phyloP scores from a whole-genome alignment of 306 rosid genomes.

The Malus sieversii region DNA sequence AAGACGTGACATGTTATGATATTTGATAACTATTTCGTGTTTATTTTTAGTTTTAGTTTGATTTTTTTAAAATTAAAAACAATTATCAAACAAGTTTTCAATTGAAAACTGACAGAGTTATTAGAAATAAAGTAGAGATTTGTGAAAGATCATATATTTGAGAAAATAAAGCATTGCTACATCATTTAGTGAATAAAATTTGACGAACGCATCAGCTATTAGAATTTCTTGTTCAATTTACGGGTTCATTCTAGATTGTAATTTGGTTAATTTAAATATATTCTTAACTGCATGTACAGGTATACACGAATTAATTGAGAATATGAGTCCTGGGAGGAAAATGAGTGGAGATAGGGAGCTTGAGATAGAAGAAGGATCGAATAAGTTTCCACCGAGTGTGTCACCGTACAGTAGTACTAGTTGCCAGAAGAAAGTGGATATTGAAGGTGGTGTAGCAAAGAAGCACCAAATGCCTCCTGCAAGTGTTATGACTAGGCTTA shows the following conservation, averaged over 20 bases:
- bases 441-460: conserved; percentile 38
- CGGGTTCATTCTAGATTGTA: background rate
- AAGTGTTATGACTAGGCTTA: conserved; percentile 81
- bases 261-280: background rate
- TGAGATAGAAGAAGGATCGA: conserved; percentile 46
- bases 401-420: conserved; percentile 46
- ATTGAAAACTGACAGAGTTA: too few species aligned
- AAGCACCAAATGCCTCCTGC: conserved; percentile 81
- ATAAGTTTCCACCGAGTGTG: conserved; percentile 28
- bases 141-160: background rate
- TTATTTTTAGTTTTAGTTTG: too few species aligned
- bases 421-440: conserved; percentile 43
- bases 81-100: too few species aligned
- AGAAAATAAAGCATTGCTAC: background rate
- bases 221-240: background rate
- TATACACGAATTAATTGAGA: conserved; percentile 41
- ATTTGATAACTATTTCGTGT: background rate
- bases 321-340: conserved; percentile 57
- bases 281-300: conserved; percentile 13
- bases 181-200: background rate
- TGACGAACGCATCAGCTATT: too few species aligned
- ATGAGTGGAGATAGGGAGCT: conserved; percentile 26
- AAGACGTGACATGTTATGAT: too few species aligned
- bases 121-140: too few species aligned
- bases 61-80: too few species aligned